Evolutionary conservation across 257 asterid genomes (phyloP).

Genomic region (Schizonepeta tenuifolia): DNA sequence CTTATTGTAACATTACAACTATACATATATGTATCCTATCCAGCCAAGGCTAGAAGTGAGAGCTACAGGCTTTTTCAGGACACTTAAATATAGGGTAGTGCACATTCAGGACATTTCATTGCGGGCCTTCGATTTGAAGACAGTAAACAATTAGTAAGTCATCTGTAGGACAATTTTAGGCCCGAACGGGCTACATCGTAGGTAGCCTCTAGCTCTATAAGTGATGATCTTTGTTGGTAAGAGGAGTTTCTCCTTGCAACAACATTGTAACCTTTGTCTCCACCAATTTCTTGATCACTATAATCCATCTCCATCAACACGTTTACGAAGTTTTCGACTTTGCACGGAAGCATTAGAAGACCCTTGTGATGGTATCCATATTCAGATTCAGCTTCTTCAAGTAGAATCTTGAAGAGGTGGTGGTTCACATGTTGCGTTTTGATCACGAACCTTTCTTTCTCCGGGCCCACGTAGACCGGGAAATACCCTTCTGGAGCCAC

Average conservation of each 20-base stretch:
- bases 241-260: neutral
- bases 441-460: slow-evolving; percentile 57
- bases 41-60: too few relatives aligned
- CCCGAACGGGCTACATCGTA: too few relatives aligned
- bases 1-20: too few relatives aligned
- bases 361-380: slow-evolving; percentile 61
- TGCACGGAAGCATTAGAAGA: slow-evolving; percentile 64
- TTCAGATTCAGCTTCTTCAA: slow-evolving; percentile 71
- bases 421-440: slow-evolving; percentile 54
- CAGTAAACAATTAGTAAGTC: too few relatives aligned
- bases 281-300: neutral
- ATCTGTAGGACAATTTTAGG: too few relatives aligned
- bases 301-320: slow-evolving; percentile 50
- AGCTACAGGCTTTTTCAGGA: too few relatives aligned
- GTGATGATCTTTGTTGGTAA: too few relatives aligned
- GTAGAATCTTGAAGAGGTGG: slow-evolving; percentile 52
- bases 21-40: too few relatives aligned
- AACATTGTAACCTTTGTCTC: neutral
- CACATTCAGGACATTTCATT: too few relatives aligned
- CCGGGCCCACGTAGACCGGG: slow-evolving; percentile 58
- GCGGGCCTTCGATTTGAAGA: too few relatives aligned
- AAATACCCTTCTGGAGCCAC: slow-evolving; percentile 57
- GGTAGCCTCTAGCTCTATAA: too few relatives aligned
- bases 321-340: slow-evolving; percentile 45
- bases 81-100: too few relatives aligned